Evolutionary conservation across 352 stramenopile species (phyloP).

Genomic region (Ophiocytium majus): DNA sequence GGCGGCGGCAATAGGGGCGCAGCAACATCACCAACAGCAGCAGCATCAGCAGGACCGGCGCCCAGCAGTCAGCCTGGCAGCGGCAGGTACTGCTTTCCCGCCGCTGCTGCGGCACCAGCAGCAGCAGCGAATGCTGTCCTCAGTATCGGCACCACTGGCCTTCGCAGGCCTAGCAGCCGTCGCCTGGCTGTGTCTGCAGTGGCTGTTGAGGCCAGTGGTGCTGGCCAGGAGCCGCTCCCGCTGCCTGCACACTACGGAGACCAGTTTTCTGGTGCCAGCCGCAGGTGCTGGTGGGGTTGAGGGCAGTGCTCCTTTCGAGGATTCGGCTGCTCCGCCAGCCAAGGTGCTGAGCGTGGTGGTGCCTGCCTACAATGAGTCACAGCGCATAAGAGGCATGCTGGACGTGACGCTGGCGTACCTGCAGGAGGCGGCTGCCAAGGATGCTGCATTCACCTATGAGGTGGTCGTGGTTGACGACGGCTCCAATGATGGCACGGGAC

Average conservation of each 20-base stretch:
- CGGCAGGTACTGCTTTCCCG: too few relatives aligned
- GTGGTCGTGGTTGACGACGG: slow-evolving; percentile 88
- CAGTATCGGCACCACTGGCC: too few relatives aligned
- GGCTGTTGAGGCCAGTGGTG: background rate
- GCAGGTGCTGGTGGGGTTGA: background rate
- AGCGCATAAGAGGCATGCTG: slow-evolving; percentile 84
- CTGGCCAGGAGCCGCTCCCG: background rate
- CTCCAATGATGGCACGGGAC: slow-evolving; percentile 74
- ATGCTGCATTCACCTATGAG: slow-evolving; percentile 51
- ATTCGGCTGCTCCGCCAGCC: background rate
- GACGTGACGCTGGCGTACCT: slow-evolving; percentile 79
- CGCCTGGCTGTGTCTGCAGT: background rate
- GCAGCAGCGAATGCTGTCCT: too few relatives aligned
- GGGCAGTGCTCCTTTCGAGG: background rate
- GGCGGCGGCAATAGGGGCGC: too few relatives aligned
- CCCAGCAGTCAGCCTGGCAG: too few relatives aligned
- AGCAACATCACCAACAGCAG: too few relatives aligned
- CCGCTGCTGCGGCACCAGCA: too few relatives aligned
- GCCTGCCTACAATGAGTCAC: slow-evolving; percentile 88
- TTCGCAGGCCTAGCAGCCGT: too few relatives aligned
- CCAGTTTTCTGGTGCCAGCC: background rate
- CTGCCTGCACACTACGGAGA: background rate
- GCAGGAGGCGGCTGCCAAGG: background rate
- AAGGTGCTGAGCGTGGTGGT: slow-evolving; percentile 81
- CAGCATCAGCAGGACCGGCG: too few relatives aligned